phyloP scores from a whole-genome alignment of 495 filamentous ascomycete genomes.

The Chaetomium cochliodes region DNA sequence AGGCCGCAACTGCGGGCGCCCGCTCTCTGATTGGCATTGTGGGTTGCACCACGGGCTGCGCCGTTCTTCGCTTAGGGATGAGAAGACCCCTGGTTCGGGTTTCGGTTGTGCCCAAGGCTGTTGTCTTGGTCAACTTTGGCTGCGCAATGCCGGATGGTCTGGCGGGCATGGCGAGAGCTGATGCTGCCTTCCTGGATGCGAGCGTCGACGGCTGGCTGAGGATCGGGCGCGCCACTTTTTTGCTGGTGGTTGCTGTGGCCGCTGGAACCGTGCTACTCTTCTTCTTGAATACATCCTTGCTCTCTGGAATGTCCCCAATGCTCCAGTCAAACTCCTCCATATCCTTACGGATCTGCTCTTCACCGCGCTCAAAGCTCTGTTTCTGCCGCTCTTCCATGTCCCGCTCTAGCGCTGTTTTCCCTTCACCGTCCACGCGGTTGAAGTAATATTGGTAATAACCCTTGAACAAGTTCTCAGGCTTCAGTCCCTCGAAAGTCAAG shows the following conservation, averaged over 20 bases:
- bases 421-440: constrained; percentile 64
- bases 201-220: constrained; percentile 44
- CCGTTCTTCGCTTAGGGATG: constrained; percentile 45
- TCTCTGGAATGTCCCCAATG: constrained; percentile 41
- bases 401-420: constrained; percentile 61
- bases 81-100: constrained; percentile 33
- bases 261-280: constrained; percentile 33
- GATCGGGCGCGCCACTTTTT: constrained; percentile 28
- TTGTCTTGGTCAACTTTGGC: constrained; percentile 29
- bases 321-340: constrained; percentile 57
- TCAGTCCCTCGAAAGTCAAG: constrained; percentile 48
- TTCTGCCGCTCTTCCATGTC: constrained; percentile 57
- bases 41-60: constrained; percentile 39
- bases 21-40: constrained; percentile 48
- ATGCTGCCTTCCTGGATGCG: constrained; percentile 41
- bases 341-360: constrained; percentile 57
- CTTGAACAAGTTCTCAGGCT: constrained; percentile 63
- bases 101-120: constrained; percentile 37
- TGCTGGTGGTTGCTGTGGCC: constrained; percentile 20
- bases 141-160: constrained; percentile 36
- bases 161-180: constrained; percentile 43
- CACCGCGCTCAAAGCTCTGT: constrained; percentile 54
- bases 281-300: constrained; percentile 33
- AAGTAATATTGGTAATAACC: constrained; percentile 65
- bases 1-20: constrained; percentile 61